Base-by-base conservation (phyloP, 371 early-diverging fungal genomes). In the Mucor sp. region DNA sequence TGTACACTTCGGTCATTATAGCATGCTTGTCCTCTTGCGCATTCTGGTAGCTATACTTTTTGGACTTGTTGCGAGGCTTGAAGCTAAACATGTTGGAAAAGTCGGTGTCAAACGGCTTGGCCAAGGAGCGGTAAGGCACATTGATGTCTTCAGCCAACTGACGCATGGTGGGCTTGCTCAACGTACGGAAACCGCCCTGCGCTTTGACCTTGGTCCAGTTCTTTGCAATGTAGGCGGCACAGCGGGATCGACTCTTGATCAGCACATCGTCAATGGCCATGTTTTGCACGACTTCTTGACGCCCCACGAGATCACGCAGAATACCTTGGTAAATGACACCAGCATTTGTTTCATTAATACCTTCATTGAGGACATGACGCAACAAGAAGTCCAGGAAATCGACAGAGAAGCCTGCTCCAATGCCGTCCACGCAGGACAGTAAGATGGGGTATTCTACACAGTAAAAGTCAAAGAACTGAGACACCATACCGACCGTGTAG, bases 371-470 rank as follows among this genome's bases (percentile, higher is more conserved):
- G 3, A 83, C 75, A 35, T 77, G 69, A 3, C 66, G 70, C 28
- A 84, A 55, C 4, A 81, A 59, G 53, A 84, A 84, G 4, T 78
- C 81, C 30, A 84, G 63, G 64, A 84, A 84, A 55, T 84, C 84
- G 17, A 78, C 78, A 5, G 84, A 84, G 55, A 73, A 74, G 0
- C 81, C 81, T 39, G 68, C 72, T 28, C 75, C 77, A 32, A 82
- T 80, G 35, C 82, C 82, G 59, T 84, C 84, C 9, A 84, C 80
- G 44, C 80, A 84, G 0, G 81, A 81, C 17, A 81, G 53, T 21
- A 84, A 58, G 58, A 81, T 81, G 4, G 84, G 81, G 37, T 81
- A 84, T 35, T 84, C 81, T 37, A 78, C 80, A 47, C 78, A 79
- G 41, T 81, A 81, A 55, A 74, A 81, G 50, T 81, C 80, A 65